Conservation (phyloP, 306 rosid genomes). For the Comarum palustre region DNA sequence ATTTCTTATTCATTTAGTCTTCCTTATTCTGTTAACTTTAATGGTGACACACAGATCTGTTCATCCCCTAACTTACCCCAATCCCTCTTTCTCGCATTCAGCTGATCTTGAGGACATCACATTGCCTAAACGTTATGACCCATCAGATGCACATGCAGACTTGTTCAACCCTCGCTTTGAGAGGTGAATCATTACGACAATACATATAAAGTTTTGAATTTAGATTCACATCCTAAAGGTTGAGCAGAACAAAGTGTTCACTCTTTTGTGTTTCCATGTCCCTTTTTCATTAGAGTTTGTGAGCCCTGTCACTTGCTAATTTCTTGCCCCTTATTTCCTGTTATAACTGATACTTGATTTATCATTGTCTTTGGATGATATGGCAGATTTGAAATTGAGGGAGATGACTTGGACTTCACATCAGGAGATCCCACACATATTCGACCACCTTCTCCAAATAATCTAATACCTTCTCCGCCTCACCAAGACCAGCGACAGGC, state of each 20-base stretch:
- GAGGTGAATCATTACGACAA: constrained; percentile 41
- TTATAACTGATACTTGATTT: background rate
- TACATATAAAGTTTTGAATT: background rate
- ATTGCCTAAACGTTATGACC: constrained; percentile 46
- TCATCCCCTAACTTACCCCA: constrained; percentile 24
- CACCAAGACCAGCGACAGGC: constrained; percentile 36
- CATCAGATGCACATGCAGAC: constrained; percentile 38
- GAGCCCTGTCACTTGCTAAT: background rate
- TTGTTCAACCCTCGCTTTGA: constrained; percentile 46
- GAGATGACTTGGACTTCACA: constrained; percentile 46
- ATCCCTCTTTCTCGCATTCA: constrained; percentile 24
- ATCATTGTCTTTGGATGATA: constrained; percentile 15
- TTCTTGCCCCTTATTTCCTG: background rate
- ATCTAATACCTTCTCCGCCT: constrained; percentile 54
- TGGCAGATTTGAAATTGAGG: no score
- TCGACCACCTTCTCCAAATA: constrained; percentile 13
- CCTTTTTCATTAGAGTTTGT: background rate
- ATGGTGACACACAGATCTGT: background rate
- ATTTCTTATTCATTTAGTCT: constrained; percentile 21
- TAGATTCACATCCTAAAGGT: background rate
- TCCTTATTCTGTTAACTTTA: background rate
- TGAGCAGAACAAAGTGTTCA: background rate
- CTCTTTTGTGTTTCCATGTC: background rate
- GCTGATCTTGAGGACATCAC: constrained; percentile 70
- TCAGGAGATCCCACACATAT: constrained; percentile 46